These are phyloP conservation scores for Huiozyma sinensis DNA, from an alignment of 805 yeast genomes.

Conservation along the genomic window DNA sequence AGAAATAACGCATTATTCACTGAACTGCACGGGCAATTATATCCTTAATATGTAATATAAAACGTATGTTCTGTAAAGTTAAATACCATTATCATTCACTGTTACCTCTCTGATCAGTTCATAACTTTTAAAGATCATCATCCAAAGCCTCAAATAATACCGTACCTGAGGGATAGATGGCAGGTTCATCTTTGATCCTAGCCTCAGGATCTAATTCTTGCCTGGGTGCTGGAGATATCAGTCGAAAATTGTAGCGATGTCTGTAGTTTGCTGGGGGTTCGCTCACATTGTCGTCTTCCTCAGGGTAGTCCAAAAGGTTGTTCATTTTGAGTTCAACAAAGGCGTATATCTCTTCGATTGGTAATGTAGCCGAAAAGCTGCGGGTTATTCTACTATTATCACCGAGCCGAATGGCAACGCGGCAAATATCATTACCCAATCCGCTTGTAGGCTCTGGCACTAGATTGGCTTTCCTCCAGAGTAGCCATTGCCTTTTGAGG, in stretches of 20 bases:
- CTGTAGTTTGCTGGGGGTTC: constrained; percentile 31
- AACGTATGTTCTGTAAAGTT: not conserved
- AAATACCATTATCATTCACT: not conserved
- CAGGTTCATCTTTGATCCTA: constrained; percentile 33
- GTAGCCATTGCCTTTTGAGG: constrained; percentile 33
- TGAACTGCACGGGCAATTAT: not conserved
- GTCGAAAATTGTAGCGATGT: constrained; percentile 39
- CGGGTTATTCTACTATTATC: constrained; percentile 50
- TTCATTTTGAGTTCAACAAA: constrained; percentile 45
- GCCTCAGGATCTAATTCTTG: constrained; percentile 29
- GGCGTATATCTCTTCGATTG: constrained; percentile 59
- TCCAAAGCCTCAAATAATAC: constrained; percentile 36
- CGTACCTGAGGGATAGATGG: constrained; percentile 56
- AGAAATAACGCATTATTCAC: constrained; percentile 2
- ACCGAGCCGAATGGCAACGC: constrained; percentile 59
- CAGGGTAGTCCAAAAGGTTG: constrained; percentile 17
- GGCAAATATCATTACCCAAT: constrained; percentile 32
- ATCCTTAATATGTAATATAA: no score
- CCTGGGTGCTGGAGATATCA: constrained; percentile 51
- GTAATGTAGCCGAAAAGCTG: constrained; percentile 35
- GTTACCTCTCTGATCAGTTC: not conserved
- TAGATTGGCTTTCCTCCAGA: constrained; percentile 35
- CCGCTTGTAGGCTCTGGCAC: constrained; percentile 23
- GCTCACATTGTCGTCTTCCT: constrained; percentile 10
- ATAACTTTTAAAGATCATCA: not conserved